Conservation (phyloP, 805 yeast genomes). For the Myxozyma kluyveri region DNA sequence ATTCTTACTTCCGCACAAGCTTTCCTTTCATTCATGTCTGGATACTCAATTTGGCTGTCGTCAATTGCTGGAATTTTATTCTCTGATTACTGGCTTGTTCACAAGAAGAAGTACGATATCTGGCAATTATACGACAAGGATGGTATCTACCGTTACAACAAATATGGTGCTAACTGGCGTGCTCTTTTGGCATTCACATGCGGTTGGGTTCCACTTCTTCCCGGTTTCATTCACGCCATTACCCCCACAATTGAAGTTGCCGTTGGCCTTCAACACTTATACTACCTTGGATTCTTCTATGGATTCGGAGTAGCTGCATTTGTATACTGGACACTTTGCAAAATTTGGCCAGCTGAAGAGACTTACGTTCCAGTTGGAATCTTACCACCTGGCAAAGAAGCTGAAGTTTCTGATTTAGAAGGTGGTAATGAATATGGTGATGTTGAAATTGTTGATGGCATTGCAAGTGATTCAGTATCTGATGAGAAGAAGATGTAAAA, state of each 20-base stretch:
- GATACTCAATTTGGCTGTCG: constrained; percentile 43
- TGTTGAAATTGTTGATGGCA: too few relatives aligned
- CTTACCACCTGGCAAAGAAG: constrained; percentile 13
- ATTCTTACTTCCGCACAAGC: constrained; percentile 41
- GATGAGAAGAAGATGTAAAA: neutral
- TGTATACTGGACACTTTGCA: constrained; percentile 50
- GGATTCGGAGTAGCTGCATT: constrained; percentile 58
- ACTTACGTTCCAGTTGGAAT: constrained; percentile 7
- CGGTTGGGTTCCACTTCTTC: constrained; percentile 34
- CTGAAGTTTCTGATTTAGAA: neutral
- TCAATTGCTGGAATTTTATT: constrained; percentile 44
- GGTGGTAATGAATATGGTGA: neutral
- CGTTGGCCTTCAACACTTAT: constrained; percentile 63
- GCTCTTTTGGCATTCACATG: constrained; percentile 42
- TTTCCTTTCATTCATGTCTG: constrained; percentile 41
- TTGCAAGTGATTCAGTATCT: too few relatives aligned
- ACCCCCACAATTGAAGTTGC: constrained; percentile 48
- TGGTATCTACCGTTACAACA: constrained; percentile 46
- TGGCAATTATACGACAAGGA: constrained; percentile 43
- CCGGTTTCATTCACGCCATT: constrained; percentile 32
- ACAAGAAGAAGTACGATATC: constrained; percentile 44
- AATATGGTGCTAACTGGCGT: constrained; percentile 48
- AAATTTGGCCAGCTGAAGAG: constrained; percentile 49
- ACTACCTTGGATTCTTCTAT: constrained; percentile 53
- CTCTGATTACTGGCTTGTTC: constrained; percentile 44